Percentiles rank a stretch among this genome's conserved stretches.
Evolutionary conservation across 2,329 filamentous ascomycete genomes (phyloP).

Genomic region (Xylaria sp.): DNA sequence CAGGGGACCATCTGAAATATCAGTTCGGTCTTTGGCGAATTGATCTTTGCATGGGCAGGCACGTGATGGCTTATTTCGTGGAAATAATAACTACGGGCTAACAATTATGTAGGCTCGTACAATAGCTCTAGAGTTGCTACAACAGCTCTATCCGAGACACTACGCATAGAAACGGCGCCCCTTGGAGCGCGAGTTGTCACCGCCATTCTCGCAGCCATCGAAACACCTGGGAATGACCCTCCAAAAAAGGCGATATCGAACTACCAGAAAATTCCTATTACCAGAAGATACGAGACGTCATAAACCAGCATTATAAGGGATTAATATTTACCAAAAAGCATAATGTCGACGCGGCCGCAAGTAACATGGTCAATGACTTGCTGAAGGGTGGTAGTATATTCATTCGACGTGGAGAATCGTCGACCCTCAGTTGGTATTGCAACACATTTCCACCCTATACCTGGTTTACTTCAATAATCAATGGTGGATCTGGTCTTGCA

Average conservation of each 20-base stretch:
- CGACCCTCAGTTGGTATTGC: slow-evolving; percentile 12
- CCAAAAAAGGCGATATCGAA: slow-evolving; percentile 2
- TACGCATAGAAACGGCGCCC: slow-evolving; percentile 13
- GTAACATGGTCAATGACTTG: slow-evolving; percentile 17
- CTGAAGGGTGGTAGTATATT: slow-evolving; percentile 8
- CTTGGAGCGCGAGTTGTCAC: slow-evolving; percentile 21
- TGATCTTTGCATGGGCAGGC: neutral
- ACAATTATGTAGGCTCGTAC: slow-evolving; percentile 4
- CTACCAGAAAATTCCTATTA: slow-evolving; percentile 17
- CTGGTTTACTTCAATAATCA: slow-evolving; percentile 5
- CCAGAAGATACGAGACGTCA: slow-evolving; percentile 13
- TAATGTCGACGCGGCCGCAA: slow-evolving; percentile 11
- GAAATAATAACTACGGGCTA: neutral
- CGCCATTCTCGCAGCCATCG: neutral
- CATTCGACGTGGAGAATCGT: slow-evolving; percentile 20
- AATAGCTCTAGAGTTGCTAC: slow-evolving; percentile 4
- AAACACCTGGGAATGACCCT: slow-evolving; percentile 4
- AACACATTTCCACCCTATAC: slow-evolving; percentile 12
- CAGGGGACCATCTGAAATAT: slow-evolving; percentile 10
- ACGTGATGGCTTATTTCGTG: neutral
- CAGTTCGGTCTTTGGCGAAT: slow-evolving; percentile 7
- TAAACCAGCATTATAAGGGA: slow-evolving; percentile 6
- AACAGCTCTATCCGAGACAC: slow-evolving; percentile 5
- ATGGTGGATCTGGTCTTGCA: slow-evolving; percentile 12
- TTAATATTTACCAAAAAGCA: slow-evolving; percentile 8